Evolutionary conservation across 148 eudicot species (phyloP), one percentile per base, ranked within the genome.

Genomic region (Dysphania ambrosioides): DNA sequence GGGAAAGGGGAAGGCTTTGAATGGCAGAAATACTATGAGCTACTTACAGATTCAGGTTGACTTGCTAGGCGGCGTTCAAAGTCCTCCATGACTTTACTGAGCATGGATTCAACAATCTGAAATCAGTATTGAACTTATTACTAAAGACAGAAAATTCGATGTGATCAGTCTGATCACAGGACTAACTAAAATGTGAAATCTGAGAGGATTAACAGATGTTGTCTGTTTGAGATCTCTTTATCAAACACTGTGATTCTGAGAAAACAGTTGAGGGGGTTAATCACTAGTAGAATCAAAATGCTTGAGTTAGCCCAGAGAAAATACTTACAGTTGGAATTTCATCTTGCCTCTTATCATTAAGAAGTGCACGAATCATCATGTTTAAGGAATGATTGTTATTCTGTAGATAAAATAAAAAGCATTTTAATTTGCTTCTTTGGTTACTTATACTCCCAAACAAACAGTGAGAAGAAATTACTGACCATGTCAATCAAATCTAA

Each of bases 311-410:
- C 21, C 31, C 40, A 59, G 72, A 72, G 41, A 34, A n/a, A 70
- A n/a, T n/a, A 85, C 93, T 84, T 80, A 93, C 98, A 66, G 26
- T 30, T 34, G 98, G 97, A 70, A 92, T 84, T 73, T 94, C 96
- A 57, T 92, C 97, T 80, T 76, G 87, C 77, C 85, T 92, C 85
- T 83, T 92, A 80, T 89, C 96, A 13, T 69, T 72, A 68, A 94
- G 89, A 82, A 94, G 86, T 60, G 87, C 80, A 38, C 82, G 91
- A 74, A 94, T 86, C 79, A 93, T 85, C 82, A 75, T 41, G 72
- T 80, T 83, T 73, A 94, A 83, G 67, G 89, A 84, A 64, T 57
- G 77, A 38, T 85, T 79, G 44, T 68, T 78, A 73, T 72, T 84
- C 98, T 91, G 88, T 36, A 75, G 74, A 76, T 35, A 63, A 61